Base-by-base conservation (phyloP, 73 alveolate genomes). In the Paraurostyla sp. region DNA sequence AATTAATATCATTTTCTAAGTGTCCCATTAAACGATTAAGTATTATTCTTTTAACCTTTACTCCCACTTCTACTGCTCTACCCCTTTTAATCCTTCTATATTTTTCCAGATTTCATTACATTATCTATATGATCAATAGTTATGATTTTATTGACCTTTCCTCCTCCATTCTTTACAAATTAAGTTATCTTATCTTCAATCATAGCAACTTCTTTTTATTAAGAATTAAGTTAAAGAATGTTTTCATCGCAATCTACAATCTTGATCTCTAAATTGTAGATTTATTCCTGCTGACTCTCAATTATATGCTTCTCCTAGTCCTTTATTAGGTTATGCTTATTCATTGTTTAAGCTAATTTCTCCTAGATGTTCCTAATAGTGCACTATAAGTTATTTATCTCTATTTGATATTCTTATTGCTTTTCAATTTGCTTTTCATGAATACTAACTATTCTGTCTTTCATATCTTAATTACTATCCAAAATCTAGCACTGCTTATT, bases 51-150 rank as follows among this genome's bases (percentile, higher is more conserved):
- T 45, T 45, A 6, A 54, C 36, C 30, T 15, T 15, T 15, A 7
- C 76, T 30, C 7, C 76, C 49, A 7, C 76, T 30, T 59, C 51
- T 25, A 25, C 49, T 59, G 4, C 32, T 3, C n/a, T n/a, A n/a
- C n/a, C n/a, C n/a, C 23, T 7, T 30, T 11, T 11, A 3, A 59
- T 7, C 32, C 11, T 59, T 59, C 9, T 2, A 7, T 1, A 3
- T 6, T n/a, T 59, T 59, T 18, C 25, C 32, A 15, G 32, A 0
- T 22, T 65, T 65, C 82, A 65, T 65, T 15, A 16, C 42, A 18
- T 65, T 30, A 40, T 65, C 42, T 65, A 65, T 35, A 30, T 65
- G 7, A 38, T 65, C 82, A 38, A 65, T 65, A 15, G 82, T 65
- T 7, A 65, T 65, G 4, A 65, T 38, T 38, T 35, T 33, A 2